phyloP scores from a whole-genome alignment of 2,329 filamentous ascomycete species.

The Parastagonospora nodorum region DNA sequence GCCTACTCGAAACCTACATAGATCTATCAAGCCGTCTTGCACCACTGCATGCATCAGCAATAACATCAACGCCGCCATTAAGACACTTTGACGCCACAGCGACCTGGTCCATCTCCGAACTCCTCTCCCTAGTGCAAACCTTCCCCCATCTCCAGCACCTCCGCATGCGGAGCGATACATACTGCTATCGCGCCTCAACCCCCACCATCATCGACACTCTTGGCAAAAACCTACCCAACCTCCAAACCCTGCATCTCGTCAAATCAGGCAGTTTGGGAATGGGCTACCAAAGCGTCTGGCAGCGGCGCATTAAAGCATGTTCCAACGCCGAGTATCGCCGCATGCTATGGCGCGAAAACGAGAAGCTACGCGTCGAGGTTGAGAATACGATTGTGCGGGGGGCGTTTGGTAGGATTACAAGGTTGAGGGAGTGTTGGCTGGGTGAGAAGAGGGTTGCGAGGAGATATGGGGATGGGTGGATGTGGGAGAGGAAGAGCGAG shows the following conservation, averaged over 20 bases:
- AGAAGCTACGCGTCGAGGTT: constrained; percentile 12
- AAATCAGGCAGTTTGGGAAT: constrained; percentile 17
- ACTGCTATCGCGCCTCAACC: constrained; percentile 19
- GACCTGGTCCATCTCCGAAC: constrained; percentile 15
- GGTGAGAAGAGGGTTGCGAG: constrained; percentile 22
- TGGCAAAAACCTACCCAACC: constrained; percentile 4
- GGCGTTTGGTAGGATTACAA: constrained; percentile 12
- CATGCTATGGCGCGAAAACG: constrained; percentile 16
- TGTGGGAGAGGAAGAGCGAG: constrained; percentile 21
- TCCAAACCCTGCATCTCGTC: constrained; percentile 12
- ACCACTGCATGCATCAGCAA: not conserved
- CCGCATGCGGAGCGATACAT: constrained; percentile 16
- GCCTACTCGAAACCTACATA: constrained; percentile 17
- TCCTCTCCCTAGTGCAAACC: constrained; percentile 6
- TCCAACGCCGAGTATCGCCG: constrained; percentile 11
- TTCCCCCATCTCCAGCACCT: constrained; percentile 14
- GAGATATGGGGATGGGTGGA: constrained; percentile 7
- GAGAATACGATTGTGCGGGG: constrained; percentile 20
- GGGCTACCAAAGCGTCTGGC: constrained; percentile 21
- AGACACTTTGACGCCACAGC: constrained; percentile 16
- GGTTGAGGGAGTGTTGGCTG: constrained; percentile 18
- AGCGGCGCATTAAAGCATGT: constrained; percentile 14
- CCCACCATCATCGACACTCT: constrained; percentile 9
- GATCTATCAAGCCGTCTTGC: constrained; percentile 7
- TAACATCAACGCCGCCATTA: not conserved